phyloP scores from a whole-genome alignment of 2,329 filamentous ascomycete species.

The Sarocladiaceae sp. region DNA sequence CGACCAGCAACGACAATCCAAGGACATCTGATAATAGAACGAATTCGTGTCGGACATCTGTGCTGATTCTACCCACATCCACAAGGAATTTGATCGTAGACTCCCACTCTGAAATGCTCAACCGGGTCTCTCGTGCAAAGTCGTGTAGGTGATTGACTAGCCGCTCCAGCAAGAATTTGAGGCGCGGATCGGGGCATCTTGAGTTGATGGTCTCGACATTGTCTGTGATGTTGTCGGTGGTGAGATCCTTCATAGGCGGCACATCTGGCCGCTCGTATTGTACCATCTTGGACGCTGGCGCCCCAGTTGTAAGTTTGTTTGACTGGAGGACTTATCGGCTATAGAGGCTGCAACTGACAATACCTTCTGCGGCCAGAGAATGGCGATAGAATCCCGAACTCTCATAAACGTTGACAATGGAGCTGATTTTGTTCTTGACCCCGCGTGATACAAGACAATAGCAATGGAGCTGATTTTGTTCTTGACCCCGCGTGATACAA shows the following conservation, averaged over 20 bases:
- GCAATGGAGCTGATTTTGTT: too few species aligned
- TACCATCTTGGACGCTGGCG: not conserved
- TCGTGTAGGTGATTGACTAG: constrained; percentile 72
- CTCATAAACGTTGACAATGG: too few species aligned
- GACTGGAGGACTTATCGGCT: too few species aligned
- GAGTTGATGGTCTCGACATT: constrained; percentile 70
- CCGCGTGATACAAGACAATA: too few species aligned
- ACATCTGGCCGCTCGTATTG: constrained; percentile 7
- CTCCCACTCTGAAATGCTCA: constrained; percentile 73
- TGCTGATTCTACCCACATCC: constrained; percentile 63
- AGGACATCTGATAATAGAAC: constrained; percentile 73
- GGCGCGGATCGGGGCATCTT: constrained; percentile 53
- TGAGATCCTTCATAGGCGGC: constrained; percentile 45
- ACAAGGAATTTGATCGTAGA: constrained; percentile 65
- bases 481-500: too few species aligned
- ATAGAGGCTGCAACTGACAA: too few species aligned
- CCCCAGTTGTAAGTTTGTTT: too few species aligned
- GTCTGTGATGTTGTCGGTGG: constrained; percentile 69
- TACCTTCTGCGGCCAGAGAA: too few species aligned
- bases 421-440: too few species aligned
- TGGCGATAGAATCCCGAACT: too few species aligned
- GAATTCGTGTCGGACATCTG: constrained; percentile 68
- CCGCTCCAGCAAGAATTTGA: constrained; percentile 65
- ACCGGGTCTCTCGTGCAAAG: constrained; percentile 69
- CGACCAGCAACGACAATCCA: constrained; percentile 69